These are phyloP conservation scores for Ormosia semicastrata DNA, from an alignment of 306 rosid species.

Conservation along the genomic window DNA sequence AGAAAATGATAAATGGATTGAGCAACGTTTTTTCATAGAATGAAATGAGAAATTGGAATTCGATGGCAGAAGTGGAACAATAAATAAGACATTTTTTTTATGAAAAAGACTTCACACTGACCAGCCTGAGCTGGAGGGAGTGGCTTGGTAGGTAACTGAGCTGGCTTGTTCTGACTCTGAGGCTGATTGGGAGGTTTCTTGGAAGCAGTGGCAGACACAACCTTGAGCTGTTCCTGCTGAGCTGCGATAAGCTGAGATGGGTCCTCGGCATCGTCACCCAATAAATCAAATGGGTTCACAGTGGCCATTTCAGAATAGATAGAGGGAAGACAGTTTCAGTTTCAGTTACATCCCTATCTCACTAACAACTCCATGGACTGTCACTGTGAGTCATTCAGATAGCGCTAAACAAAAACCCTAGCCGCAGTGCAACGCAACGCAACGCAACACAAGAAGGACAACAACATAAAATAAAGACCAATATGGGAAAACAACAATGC, in stretches of 20 bases:
- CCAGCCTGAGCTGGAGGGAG: constrained; percentile 67
- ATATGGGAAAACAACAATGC: too few species aligned
- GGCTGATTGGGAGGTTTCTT: constrained; percentile 40
- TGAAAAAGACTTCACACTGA: background rate
- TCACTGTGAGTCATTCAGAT: too few species aligned
- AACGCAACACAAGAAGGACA: too few species aligned
- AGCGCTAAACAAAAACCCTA: too few species aligned
- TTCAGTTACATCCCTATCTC: constrained; percentile 23
- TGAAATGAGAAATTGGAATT: too few species aligned
- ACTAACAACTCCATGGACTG: constrained; percentile 26
- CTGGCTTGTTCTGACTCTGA: constrained; percentile 43
- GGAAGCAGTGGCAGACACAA: background rate
- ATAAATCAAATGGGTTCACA: constrained; percentile 60
- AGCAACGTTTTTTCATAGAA: too few species aligned
- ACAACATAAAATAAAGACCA: too few species aligned
- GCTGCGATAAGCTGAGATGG: constrained; percentile 50
- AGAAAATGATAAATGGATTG: too few species aligned
- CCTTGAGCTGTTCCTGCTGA: background rate
- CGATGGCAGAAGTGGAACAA: background rate
- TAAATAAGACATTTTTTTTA: background rate
- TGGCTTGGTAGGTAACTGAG: constrained; percentile 66
- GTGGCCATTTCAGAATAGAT: constrained; percentile 39
- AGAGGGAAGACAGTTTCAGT: too few species aligned
- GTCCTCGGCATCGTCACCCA: constrained; percentile 64
- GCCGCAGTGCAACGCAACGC: too few species aligned